Conservation (phyloP, 2,329 filamentous ascomycete genomes). For the Lasiodiplodia gonubiensis region DNA sequence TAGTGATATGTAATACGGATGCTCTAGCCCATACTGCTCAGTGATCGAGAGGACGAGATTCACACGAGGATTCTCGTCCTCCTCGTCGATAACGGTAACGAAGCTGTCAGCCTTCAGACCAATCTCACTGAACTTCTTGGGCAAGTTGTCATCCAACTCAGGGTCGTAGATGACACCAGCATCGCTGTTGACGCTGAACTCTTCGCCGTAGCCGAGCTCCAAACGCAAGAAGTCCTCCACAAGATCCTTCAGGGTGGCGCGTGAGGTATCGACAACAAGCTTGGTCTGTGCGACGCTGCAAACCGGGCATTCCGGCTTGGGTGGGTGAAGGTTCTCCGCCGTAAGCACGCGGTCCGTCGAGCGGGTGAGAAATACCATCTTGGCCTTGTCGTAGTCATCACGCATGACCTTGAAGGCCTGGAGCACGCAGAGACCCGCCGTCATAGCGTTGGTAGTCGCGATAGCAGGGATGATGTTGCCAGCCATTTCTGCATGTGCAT, state of each 20-base stretch:
- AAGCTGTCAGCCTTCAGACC: conserved; percentile 76
- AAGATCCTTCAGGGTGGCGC: conserved; percentile 78
- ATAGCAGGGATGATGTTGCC: conserved; percentile 99
- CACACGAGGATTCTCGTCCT: conserved; percentile 77
- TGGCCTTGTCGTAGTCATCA: conserved; percentile 71
- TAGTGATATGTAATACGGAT: conserved; percentile 25
- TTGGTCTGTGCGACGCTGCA: conserved; percentile 76
- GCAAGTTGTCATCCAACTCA: conserved; percentile 84
- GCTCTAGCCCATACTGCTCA: conserved; percentile 57
- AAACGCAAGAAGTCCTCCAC: conserved; percentile 74
- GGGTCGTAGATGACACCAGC: conserved; percentile 83
- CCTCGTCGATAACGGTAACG: conserved; percentile 82
- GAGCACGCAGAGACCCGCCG: conserved; percentile 88
- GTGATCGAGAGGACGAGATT: conserved; percentile 78
- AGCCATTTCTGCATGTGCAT: conserved; percentile 74
- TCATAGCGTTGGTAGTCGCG: conserved; percentile 96
- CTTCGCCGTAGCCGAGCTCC: conserved; percentile 78
- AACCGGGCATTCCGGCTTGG: conserved; percentile 82
- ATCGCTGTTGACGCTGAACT: conserved; percentile 78
- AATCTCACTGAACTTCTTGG: conserved; percentile 78
- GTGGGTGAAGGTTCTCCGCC: conserved; percentile 61
- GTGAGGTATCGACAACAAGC: conserved; percentile 69
- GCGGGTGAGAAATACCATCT: conserved; percentile 85
- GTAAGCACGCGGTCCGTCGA: conserved; percentile 65
- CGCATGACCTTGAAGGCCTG: conserved; percentile 90